These are phyloP conservation scores for Ailanthus altissimus DNA, from an alignment of 345 rosid species.

Conservation along the genomic window DNA sequence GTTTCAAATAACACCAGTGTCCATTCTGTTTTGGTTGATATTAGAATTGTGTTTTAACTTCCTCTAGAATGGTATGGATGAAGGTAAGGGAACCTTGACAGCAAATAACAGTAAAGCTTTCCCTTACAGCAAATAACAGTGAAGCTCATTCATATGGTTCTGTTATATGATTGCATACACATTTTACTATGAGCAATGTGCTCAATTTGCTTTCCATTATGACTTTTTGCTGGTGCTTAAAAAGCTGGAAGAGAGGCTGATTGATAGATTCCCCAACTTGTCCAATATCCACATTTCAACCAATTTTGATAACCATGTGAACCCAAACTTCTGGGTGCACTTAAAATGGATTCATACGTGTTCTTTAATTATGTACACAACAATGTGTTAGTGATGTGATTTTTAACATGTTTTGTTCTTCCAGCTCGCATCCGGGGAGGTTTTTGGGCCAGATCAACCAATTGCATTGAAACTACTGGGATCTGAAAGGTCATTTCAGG, in stretches of 20 bases:
- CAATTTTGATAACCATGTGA: background rate
- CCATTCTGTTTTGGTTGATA: background rate
- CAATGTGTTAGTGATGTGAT: background rate
- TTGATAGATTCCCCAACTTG: background rate
- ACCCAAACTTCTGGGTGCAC: too few species aligned
- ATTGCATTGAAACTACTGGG: slow-evolving; percentile 87
- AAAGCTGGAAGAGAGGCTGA: background rate
- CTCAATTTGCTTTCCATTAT: background rate
- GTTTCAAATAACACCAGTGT: background rate
- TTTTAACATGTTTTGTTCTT: slow-evolving; percentile 19
- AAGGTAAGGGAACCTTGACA: background rate
- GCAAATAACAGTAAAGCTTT: background rate
- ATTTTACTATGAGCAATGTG: too few species aligned
- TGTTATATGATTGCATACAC: background rate
- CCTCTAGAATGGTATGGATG: background rate
- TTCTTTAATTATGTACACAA: background rate
- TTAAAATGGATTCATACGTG: background rate
- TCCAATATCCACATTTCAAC: background rate
- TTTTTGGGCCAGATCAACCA: slow-evolving; percentile 91
- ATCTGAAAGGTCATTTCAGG: slow-evolving; percentile 87
- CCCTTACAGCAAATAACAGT: background rate
- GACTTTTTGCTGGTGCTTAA: background rate
- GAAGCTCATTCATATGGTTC: background rate
- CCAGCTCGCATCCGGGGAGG: slow-evolving; percentile 95
- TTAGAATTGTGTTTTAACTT: slow-evolving; percentile 9